Evolutionary conservation across 805 yeast species (phyloP).

Genomic region (Hanseniaspora clermontiae): DNA sequence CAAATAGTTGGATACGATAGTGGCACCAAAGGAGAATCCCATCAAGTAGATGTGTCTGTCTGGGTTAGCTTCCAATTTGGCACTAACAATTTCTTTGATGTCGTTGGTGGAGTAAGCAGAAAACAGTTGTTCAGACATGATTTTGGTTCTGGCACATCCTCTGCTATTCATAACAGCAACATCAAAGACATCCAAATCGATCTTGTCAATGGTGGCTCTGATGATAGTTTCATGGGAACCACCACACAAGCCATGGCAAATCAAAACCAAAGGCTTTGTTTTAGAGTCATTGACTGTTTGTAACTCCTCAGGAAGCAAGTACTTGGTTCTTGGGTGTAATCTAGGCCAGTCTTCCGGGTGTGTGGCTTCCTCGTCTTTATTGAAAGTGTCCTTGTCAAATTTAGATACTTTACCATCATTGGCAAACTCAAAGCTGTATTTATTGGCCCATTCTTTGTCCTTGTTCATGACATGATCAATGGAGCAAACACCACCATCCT

Average conservation of each 20-base stretch:
- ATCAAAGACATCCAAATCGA: slow-evolving; percentile 37
- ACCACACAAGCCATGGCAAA: slow-evolving; percentile 65
- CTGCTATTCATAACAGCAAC: slow-evolving; percentile 56
- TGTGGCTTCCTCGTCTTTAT: slow-evolving; percentile 30
- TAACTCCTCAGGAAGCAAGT: slow-evolving; percentile 35
- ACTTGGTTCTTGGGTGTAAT: slow-evolving; percentile 59
- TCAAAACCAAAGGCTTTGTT: slow-evolving; percentile 43
- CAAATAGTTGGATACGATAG: slow-evolving; percentile 51
- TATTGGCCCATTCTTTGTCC: slow-evolving; percentile 16
- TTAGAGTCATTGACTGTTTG: slow-evolving; percentile 25
- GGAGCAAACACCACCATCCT: slow-evolving; percentile 62
- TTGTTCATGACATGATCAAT: slow-evolving; percentile 54
- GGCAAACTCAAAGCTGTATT: slow-evolving; percentile 21
- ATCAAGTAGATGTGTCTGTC: slow-evolving; percentile 49
- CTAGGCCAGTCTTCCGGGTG: slow-evolving; percentile 43
- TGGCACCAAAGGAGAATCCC: slow-evolving; percentile 66
- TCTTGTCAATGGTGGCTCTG: slow-evolving; percentile 38
- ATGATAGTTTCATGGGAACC: slow-evolving; percentile 69
- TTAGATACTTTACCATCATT: slow-evolving; percentile 14
- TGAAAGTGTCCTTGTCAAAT: slow-evolving; percentile 24
- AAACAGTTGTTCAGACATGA: slow-evolving; percentile 55
- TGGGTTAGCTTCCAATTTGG: slow-evolving; percentile 42
- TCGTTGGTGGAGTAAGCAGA: slow-evolving; percentile 62
- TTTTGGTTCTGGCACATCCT: slow-evolving; percentile 66
- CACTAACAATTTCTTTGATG: slow-evolving; percentile 44